These are phyloP conservation scores for Cryptosporidium tyzzeri DNA, from an alignment of 169 alveolate species.

Conservation along the genomic window DNA sequence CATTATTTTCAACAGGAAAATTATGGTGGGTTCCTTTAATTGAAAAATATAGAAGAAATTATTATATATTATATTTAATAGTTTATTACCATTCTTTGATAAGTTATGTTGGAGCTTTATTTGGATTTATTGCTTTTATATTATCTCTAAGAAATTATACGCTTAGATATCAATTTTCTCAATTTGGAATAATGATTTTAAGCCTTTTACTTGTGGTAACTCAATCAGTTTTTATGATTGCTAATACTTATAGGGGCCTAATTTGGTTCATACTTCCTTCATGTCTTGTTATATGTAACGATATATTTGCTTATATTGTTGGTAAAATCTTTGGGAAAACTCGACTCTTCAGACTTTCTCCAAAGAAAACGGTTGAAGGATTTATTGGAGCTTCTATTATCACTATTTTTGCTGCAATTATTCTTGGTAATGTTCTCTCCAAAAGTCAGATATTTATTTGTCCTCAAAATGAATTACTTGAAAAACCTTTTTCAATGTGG, in stretches of 20 bases:
- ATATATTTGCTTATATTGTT: conserved; percentile 94
- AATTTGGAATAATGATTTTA: conserved; percentile 89
- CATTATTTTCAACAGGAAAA: conserved; percentile 80
- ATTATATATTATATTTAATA: conserved; percentile 76
- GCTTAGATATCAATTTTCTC: conserved; percentile 93
- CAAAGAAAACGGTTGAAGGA: conserved; percentile 99
- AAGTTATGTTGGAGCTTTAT: conserved; percentile 85
- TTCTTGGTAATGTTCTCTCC: conserved; percentile 81
- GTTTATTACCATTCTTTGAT: conserved; percentile 91
- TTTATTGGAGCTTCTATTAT: conserved; percentile 92
- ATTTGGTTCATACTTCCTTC: conserved; percentile 97
- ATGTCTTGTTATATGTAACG: conserved; percentile 93
- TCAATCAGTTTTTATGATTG: conserved; percentile 85
- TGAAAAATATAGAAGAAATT: conserved; percentile 73
- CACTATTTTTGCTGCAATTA: conserved; percentile 83
- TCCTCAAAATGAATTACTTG: conserved; percentile 86
- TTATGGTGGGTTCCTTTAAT: conserved; percentile 78
- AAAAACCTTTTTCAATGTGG: conserved; percentile 87
- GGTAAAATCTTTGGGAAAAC: conserved; percentile 96
- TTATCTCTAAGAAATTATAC: conserved; percentile 90
- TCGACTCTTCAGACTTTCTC: conserved; percentile 93
- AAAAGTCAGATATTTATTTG: conserved; percentile 87
- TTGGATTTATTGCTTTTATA: conserved; percentile 93
- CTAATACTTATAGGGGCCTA: conserved; percentile 94
- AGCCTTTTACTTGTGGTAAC: conserved; percentile 85